These are phyloP conservation scores for Mrakiaceae sp. DNA, from an alignment of 1,284 basidiomycete genomes.

Conservation along the genomic window DNA sequence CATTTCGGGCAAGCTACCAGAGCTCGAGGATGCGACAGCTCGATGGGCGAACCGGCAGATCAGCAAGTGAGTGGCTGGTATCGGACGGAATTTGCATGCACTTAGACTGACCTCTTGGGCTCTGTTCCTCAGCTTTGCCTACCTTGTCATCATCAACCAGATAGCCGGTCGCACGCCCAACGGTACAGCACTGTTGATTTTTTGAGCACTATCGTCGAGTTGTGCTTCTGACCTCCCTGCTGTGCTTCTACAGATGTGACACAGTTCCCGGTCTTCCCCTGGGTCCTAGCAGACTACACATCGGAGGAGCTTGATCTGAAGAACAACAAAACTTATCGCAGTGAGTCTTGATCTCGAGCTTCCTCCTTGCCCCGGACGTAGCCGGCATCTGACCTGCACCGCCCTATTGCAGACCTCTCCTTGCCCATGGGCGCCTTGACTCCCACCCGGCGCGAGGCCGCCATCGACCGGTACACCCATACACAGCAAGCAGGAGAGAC, in stretches of 20 bases:
- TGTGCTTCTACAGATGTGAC: conserved; percentile 52
- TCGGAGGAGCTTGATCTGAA: conserved; percentile 62
- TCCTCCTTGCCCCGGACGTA: not conserved
- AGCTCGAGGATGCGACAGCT: conserved; percentile 36
- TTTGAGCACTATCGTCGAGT: conserved; percentile 16
- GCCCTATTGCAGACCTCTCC: conserved; percentile 39
- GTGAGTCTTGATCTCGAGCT: conserved; percentile 37
- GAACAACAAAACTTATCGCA: conserved; percentile 57
- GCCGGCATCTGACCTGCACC: not conserved
- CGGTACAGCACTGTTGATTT: conserved; percentile 32
- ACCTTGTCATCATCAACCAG: conserved; percentile 75
- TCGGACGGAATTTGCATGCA: not conserved
- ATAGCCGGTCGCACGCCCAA: conserved; percentile 81
- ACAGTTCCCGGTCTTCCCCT: conserved; percentile 83
- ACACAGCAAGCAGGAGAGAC: conserved; percentile 68
- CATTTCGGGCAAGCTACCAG: conserved; percentile 31
- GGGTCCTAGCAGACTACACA: conserved; percentile 77
- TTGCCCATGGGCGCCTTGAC: conserved; percentile 89
- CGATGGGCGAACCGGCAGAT: conserved; percentile 80
- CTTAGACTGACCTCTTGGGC: not conserved
- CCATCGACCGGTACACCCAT: conserved; percentile 60
- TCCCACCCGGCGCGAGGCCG: conserved; percentile 56
- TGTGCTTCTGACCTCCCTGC: conserved; percentile 24
- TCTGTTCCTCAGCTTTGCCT: conserved; percentile 53
- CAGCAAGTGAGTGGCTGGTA: conserved; percentile 53